Percentiles rank a stretch among this genome's conserved stretches.
These are phyloP conservation scores for Nakazawaea wyomingensis DNA, from an alignment of 805 yeast genomes.

Conservation along the genomic window DNA sequence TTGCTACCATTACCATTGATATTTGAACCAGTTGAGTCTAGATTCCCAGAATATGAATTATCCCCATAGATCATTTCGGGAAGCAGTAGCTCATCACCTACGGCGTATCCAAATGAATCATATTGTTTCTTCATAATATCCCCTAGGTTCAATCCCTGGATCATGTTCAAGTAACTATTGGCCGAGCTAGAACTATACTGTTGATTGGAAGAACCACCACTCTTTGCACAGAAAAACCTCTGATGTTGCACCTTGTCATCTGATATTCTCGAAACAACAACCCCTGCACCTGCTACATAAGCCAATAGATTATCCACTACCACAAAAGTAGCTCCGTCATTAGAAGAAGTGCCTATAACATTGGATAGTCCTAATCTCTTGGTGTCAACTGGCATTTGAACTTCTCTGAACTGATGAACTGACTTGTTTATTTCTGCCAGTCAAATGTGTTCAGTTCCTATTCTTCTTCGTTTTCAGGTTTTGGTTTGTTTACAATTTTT, in stretches of 20 bases:
- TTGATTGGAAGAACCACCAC: conserved; percentile 5
- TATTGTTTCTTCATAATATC: conserved; percentile 13
- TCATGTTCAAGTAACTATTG: conserved; percentile 28
- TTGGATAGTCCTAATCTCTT: conserved; percentile 23
- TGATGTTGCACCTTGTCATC: conserved; percentile 26
- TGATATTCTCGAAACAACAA: conserved; percentile 38
- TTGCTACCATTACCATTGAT: conserved; percentile 1
- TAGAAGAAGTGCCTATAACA: conserved; percentile 46
- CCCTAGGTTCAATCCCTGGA: conserved; percentile 11
- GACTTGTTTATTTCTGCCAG: not conserved
- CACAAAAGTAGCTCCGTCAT: conserved; percentile 33
- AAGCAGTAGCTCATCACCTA: conserved; percentile 26
- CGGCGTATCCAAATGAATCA: conserved; percentile 34
- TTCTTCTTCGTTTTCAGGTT: too few species aligned
- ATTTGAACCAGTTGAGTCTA: too few species aligned
- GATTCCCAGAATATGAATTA: too few species aligned
- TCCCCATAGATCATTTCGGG: conserved; percentile 23
- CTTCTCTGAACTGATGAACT: not conserved
- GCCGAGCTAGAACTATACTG: conserved; percentile 16
- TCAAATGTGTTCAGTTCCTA: too few species aligned
- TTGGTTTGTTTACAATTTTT: too few species aligned
- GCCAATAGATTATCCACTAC: conserved; percentile 39
- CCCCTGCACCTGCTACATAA: conserved; percentile 57
- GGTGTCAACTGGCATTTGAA: not conserved
- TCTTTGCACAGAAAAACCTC: conserved; percentile 49